Conservation (phyloP, 2,329 filamentous ascomycete genomes). For the Hansfordia pulvinata region DNA sequence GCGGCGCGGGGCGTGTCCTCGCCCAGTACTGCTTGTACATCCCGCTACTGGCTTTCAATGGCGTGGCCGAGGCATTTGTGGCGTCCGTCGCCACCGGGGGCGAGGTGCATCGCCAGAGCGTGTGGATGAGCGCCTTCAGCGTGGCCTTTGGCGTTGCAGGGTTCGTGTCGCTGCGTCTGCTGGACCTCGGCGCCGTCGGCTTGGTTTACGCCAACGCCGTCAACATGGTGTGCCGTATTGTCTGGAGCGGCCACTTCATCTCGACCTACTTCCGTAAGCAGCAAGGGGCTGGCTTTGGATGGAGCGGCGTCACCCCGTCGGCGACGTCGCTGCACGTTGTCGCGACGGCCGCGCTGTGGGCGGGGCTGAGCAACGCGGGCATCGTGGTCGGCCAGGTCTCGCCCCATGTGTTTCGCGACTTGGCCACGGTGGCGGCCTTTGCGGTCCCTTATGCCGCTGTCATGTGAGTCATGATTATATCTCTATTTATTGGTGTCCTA, state of each 20-base stretch:
- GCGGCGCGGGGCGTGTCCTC: conserved; percentile 61
- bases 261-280: conserved; percentile 41
- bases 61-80: conserved; percentile 84
- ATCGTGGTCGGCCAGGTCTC: conserved; percentile 16
- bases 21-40: conserved; percentile 85
- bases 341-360: conserved; percentile 27
- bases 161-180: conserved; percentile 58
- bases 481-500: conserved; percentile 8
- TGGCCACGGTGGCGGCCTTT: conserved; percentile 33
- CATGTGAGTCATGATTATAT: conserved; percentile 37
- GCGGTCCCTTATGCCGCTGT: conserved; percentile 37
- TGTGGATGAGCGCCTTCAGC: conserved; percentile 78
- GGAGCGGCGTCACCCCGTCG: conserved; percentile 28
- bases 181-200: conserved; percentile 61
- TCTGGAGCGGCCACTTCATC: conserved; percentile 71
- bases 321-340: conserved; percentile 26
- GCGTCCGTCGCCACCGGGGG: conserved; percentile 66
- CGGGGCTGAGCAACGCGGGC: conserved; percentile 12
- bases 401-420: conserved; percentile 19
- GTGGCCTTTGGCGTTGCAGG: conserved; percentile 60
- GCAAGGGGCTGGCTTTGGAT: conserved; percentile 24
- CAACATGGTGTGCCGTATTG: conserved; percentile 77
- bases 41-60: conserved; percentile 82
- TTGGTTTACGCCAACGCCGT: conserved; percentile 78
- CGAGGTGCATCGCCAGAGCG: conserved; percentile 64